Conservation (phyloP, 1,139 yeast genomes). For the Hyphopichia burtonii region DNA sequence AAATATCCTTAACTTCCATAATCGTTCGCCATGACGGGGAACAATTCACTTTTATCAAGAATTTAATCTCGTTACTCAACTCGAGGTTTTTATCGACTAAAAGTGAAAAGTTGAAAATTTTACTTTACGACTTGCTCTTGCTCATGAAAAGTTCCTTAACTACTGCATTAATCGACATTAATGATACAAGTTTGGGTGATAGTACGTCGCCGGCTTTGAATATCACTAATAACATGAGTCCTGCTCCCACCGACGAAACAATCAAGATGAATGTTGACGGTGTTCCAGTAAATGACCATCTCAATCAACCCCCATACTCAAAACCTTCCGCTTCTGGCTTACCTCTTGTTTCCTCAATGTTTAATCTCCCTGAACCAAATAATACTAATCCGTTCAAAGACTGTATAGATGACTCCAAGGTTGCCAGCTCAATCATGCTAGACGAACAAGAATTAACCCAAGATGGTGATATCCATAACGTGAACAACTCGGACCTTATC, state of each 20-base stretch:
- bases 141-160: slow-evolving; percentile 48
- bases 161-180: slow-evolving; percentile 14
- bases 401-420: slow-evolving; percentile 18
- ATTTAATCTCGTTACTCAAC: slow-evolving; percentile 46
- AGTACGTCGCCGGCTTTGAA: slow-evolving; percentile 12
- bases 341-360: slow-evolving; percentile 17
- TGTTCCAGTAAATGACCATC: background rate
- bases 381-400: slow-evolving; percentile 24
- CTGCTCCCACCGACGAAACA: slow-evolving; percentile 5
- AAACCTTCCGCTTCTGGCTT: slow-evolving; percentile 3
- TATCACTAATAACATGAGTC: slow-evolving; percentile 2
- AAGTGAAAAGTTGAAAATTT: slow-evolving; percentile 53
- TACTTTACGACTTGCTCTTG: slow-evolving; percentile 61
- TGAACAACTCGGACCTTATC: slow-evolving; percentile 28
- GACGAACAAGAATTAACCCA: slow-evolving; percentile 32
- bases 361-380: slow-evolving; percentile 37
- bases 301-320: slow-evolving; percentile 1
- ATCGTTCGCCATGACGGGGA: slow-evolving; percentile 32
- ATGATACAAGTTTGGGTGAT: slow-evolving; percentile 12
- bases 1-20: slow-evolving; percentile 34
- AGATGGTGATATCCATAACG: slow-evolving; percentile 33
- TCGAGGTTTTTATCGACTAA: slow-evolving; percentile 36
- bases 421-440: slow-evolving; percentile 29
- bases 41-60: slow-evolving; percentile 38
- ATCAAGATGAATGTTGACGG: slow-evolving; percentile 4